Evolutionary conservation across 1,284 basidiomycete genomes (phyloP).

Genomic region (Trametes polyzona): DNA sequence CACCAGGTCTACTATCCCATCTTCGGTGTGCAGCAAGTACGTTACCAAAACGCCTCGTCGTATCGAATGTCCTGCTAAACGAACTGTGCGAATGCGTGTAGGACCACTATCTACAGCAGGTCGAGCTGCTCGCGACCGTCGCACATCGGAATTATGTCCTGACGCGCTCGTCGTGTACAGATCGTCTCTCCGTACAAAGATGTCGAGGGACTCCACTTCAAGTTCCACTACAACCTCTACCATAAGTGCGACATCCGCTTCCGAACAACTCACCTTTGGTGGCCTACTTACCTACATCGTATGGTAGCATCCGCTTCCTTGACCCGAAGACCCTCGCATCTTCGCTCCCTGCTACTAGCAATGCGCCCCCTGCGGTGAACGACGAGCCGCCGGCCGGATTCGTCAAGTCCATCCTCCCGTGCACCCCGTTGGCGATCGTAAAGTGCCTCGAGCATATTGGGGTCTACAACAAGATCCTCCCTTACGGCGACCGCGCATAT

Average conservation of each 20-base stretch:
- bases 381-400: slow-evolving; percentile 78
- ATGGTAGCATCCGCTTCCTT: slow-evolving; percentile 74
- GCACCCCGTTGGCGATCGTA: slow-evolving; percentile 95
- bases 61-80: not conserved
- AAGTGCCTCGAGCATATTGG: slow-evolving; percentile 92
- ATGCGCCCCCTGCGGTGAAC: slow-evolving; percentile 43
- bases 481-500: slow-evolving; percentile 94
- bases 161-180: slow-evolving; percentile 41
- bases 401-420: slow-evolving; percentile 95
- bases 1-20: slow-evolving; percentile 91
- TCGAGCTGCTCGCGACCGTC: slow-evolving; percentile 32
- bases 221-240: slow-evolving; percentile 96
- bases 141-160: slow-evolving; percentile 2
- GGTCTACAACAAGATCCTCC: slow-evolving; percentile 90
- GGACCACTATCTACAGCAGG: slow-evolving; percentile 97
- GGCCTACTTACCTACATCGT: not conserved
- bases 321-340: slow-evolving; percentile 66
- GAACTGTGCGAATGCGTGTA: slow-evolving; percentile 37
- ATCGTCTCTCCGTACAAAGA: slow-evolving; percentile 96
- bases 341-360: slow-evolving; percentile 40
- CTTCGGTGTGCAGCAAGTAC: slow-evolving; percentile 82
- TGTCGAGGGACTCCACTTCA: slow-evolving; percentile 95
- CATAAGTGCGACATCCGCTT: slow-evolving; percentile 73
- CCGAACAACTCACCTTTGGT: not conserved
- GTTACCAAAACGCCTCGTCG: slow-evolving; percentile 27